Evolutionary conservation across 2,329 filamentous ascomycete species (phyloP).

Genomic region (Thielaviopsis cerberus): DNA sequence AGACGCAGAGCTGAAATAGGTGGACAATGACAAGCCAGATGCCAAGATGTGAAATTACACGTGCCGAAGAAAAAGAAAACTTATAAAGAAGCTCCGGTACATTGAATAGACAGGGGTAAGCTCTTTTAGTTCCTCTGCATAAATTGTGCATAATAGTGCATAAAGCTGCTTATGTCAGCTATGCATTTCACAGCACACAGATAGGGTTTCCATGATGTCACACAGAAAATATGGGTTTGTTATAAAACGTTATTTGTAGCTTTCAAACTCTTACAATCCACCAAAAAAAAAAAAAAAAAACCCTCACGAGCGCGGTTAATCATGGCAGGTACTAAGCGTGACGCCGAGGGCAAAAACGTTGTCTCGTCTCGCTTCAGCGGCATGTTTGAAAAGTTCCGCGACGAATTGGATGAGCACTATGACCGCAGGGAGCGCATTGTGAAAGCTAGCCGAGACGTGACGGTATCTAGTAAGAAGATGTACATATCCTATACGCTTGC

Average conservation of each 20-base stretch:
- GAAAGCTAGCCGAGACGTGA: conserved; percentile 83
- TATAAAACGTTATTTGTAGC: background rate
- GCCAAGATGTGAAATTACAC: too few relatives aligned
- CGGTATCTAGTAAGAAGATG: conserved; percentile 93
- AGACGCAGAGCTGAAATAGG: too few relatives aligned
- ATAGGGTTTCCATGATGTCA: background rate
- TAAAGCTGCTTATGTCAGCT: background rate
- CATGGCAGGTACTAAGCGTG: conserved; percentile 30
- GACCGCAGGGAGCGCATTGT: conserved; percentile 78
- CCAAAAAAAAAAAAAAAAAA: too few relatives aligned
- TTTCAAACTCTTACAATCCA: background rate
- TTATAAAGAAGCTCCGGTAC: background rate
- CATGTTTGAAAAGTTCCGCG: conserved; percentile 73
- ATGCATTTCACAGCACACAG: background rate
- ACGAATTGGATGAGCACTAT: conserved; percentile 84
- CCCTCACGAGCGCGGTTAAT: too few relatives aligned
- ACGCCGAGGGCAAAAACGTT: conserved; percentile 29
- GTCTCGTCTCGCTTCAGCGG: conserved; percentile 30
- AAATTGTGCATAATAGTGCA: background rate
- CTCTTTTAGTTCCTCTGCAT: background rate
- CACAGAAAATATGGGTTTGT: background rate
- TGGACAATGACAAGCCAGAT: too few relatives aligned
- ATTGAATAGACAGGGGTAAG: background rate
- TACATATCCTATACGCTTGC: too few relatives aligned
- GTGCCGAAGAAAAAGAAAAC: background rate